Evolutionary conservation across 192 early-diverging fungal genomes (phyloP), one percentile per base, ranked within the genome.

Genomic region (Backusella tarrabulga): DNA sequence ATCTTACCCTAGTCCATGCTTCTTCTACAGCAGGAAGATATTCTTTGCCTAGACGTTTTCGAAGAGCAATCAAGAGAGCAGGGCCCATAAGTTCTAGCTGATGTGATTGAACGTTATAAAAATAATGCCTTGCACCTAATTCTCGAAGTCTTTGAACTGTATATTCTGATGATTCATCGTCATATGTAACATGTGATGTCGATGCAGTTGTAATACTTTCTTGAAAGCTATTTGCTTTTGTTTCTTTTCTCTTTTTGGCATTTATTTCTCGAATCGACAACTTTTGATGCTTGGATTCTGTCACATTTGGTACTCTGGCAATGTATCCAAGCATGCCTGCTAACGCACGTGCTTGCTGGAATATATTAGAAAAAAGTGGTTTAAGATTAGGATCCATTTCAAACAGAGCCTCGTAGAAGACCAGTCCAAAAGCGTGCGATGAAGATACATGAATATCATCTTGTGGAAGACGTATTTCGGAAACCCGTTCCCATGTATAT

Each of bases 321-420:
- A 77, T 56, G 29, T 66, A 77, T 1, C 69, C 71, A 23, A 77
- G 50, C 69, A 77, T 67, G 15, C 71, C 77, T 50, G 77, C 70
- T 35, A 78, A 72, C 14, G 77, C 71, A 36, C 77, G 54, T 46
- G 77, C 71, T 71, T 73, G 77, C n/a, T 68, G 71, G 56, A 78
- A 72, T 29, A 78, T 71, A 46, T 78, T 73, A 1, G 70, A 38
- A 67, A 73, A 78, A 14, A 78, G 38, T 32, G 63, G 71, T 36
- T 73, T 41, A 17, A 78, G 44, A 12, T 35, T 34, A 34, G 46
- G 56, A n/a, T 73, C 69, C 12, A 67, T 36, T 23, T 72, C 71
- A 67, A 78, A 78, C 29, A 78, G 42, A 26, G 71, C 71, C 9
- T 78, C 60, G 11, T 78, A 78, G 34, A 78, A 78, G 26, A 56